Evolutionary conservation across 495 filamentous ascomycete species (phyloP).

Genomic region (Tetracladium marchalianum): DNA sequence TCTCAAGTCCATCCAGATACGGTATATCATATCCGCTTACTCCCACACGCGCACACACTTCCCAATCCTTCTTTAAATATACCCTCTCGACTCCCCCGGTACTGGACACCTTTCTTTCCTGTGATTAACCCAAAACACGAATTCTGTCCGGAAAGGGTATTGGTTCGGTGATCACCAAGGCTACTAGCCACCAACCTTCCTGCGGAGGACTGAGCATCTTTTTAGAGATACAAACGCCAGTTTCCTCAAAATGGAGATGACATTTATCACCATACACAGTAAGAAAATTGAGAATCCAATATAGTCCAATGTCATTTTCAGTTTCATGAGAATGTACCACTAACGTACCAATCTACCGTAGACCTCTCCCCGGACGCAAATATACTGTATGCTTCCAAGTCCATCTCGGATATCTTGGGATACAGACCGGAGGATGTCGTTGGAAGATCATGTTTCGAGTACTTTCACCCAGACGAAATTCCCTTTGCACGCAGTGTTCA

Average conservation of each 20-base stretch:
- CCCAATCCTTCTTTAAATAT: no score
- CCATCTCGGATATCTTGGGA: constrained; percentile 72
- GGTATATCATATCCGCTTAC: no score
- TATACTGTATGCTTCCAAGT: constrained; percentile 76
- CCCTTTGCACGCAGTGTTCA: constrained; percentile 67
- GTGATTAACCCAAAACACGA: no score
- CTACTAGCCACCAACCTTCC: background rate
- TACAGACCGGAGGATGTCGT: constrained; percentile 68
- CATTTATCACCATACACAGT: constrained; percentile 92
- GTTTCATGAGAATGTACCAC: constrained; percentile 13
- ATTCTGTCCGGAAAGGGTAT: background rate
- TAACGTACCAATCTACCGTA: constrained; percentile 22
- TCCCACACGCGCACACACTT: no score
- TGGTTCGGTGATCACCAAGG: background rate
- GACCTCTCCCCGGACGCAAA: constrained; percentile 68
- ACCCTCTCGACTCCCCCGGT: no score
- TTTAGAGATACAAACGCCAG: constrained; percentile 20
- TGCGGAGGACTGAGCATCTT: constrained; percentile 17
- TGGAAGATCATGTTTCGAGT: constrained; percentile 73
- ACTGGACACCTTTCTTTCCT: no score
- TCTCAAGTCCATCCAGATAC: no score
- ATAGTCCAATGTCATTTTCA: constrained; percentile 8
- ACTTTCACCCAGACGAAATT: constrained; percentile 76
- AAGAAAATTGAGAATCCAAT: constrained; percentile 24
- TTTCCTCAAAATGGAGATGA: constrained; percentile 63